phyloP scores from a whole-genome alignment of 2,329 filamentous ascomycete genomes.

The Fusarium poae region DNA sequence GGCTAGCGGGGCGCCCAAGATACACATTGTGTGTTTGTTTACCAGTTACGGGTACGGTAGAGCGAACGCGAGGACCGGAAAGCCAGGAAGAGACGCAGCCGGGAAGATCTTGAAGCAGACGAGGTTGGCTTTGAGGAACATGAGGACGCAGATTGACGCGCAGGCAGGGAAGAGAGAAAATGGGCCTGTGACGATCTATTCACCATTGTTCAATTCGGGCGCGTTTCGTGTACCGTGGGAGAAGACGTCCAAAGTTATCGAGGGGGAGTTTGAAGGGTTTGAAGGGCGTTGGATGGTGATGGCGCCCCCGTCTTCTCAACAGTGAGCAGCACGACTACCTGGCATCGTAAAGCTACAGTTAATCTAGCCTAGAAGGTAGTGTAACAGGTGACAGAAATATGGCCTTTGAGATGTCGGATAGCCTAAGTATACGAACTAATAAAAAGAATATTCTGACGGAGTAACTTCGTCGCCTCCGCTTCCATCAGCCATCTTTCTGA shows the following conservation, averaged over 20 bases:
- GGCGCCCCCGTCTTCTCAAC: conserved; percentile 21
- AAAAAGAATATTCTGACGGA: too few relatives aligned
- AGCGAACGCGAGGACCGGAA: conserved; percentile 23
- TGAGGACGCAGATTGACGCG: conserved; percentile 23
- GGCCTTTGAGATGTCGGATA: background rate
- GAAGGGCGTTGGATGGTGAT: conserved; percentile 38
- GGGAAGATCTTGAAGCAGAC: conserved; percentile 38
- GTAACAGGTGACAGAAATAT: background rate
- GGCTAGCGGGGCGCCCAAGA: conserved; percentile 36
- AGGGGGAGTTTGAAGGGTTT: conserved; percentile 30
- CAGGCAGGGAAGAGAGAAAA: rapidly evolving
- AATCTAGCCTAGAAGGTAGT: background rate
- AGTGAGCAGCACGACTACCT: background rate
- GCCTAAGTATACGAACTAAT: background rate
- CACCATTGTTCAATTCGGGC: conserved; percentile 42
- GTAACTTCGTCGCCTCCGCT: too few relatives aligned
- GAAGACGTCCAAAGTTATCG: conserved; percentile 27
- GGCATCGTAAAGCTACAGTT: background rate
- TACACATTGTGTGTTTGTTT: conserved; percentile 38
- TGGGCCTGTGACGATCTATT: conserved; percentile 17
- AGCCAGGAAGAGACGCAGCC: conserved; percentile 30
- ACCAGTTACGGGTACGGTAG: conserved; percentile 42
- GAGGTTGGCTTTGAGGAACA: conserved; percentile 16
- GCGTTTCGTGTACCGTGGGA: conserved; percentile 38
- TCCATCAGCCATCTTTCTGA: too few relatives aligned